phyloP scores from a whole-genome alignment of 345 rosid genomes.

The Eucalyptus sp. region DNA sequence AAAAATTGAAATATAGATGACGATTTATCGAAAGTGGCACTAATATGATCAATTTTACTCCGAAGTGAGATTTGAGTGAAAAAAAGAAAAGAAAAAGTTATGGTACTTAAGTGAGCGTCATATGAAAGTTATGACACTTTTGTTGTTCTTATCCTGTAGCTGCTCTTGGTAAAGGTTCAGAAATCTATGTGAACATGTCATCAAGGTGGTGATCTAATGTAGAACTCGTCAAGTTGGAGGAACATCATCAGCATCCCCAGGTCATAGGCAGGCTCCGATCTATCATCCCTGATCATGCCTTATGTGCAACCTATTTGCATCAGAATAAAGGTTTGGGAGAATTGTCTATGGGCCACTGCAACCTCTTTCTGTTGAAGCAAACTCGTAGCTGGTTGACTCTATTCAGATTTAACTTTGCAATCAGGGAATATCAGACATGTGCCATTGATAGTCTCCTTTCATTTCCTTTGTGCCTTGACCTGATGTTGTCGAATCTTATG shows the following conservation, averaged over 20 bases:
- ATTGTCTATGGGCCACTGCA: neutral
- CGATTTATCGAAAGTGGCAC: accelerated
- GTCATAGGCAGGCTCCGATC: neutral
- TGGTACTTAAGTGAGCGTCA: accelerated
- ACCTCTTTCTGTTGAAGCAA: neutral
- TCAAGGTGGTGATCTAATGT: conserved; percentile 25
- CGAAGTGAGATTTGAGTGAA: no score
- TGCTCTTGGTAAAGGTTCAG: conserved; percentile 23
- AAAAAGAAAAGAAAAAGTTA: no score
- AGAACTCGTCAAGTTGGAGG: neutral
- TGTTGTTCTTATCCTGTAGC: neutral
- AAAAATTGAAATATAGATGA: no score
- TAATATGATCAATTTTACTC: no score
- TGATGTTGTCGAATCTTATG: no score
- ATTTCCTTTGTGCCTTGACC: no score
- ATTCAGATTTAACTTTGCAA: neutral
- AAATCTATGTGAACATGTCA: conserved; percentile 34
- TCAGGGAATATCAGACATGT: neutral
- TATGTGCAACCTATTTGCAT: neutral
- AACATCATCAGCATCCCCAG: neutral
- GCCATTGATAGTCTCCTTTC: no score
- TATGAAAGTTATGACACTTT: no score
- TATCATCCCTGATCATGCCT: neutral
- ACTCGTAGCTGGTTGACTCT: neutral
- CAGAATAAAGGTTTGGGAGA: neutral